A percentile compares a stretch with the other conserved stretches of the same genome.
Conservation (phyloP, 805 yeast genomes). For the Saccharomycopsis amapae region DNA sequence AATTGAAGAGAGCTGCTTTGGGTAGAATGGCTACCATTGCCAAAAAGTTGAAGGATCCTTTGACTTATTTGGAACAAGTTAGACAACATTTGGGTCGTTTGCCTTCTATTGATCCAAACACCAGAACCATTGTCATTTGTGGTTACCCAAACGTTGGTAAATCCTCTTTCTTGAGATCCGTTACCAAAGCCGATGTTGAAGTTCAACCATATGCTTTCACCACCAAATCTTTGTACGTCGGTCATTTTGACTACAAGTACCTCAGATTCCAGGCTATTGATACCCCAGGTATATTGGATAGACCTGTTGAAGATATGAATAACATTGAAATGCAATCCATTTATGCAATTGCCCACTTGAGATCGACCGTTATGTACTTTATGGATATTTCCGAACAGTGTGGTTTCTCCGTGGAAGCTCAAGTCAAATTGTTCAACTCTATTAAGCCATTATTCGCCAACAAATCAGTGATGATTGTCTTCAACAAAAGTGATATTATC, state of each 20-base stretch:
- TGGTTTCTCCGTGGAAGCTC: slow-evolving; percentile 96
- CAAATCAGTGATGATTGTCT: slow-evolving; percentile 90
- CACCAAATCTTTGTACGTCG: slow-evolving; percentile 93
- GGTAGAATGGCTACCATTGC: slow-evolving; percentile 99
- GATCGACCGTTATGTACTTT: slow-evolving; percentile 93
- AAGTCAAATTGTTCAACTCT: slow-evolving; percentile 92
- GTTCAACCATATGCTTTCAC: slow-evolving; percentile 99
- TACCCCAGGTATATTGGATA: slow-evolving; percentile 97
- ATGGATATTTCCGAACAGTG: slow-evolving; percentile 99
- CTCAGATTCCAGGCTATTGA: slow-evolving; percentile 97
- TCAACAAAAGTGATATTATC: slow-evolving; percentile 91
- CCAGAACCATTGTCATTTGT: slow-evolving; percentile 93
- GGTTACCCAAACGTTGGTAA: slow-evolving; percentile 99
- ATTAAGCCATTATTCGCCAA: slow-evolving; percentile 96
- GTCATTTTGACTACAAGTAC: slow-evolving; percentile 98
- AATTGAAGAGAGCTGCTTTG: slow-evolving; percentile 94
- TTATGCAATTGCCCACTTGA: slow-evolving; percentile 95
- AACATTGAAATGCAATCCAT: slow-evolving; percentile 99
- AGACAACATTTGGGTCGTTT: slow-evolving; percentile 98
- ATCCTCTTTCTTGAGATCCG: slow-evolving; percentile 85
- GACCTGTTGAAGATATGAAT: slow-evolving; percentile 99
- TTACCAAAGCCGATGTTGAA: slow-evolving; percentile 97
- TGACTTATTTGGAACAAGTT: slow-evolving; percentile 91
- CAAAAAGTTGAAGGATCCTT: slow-evolving; percentile 91
- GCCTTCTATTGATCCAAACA: slow-evolving; percentile 97